phyloP scores from a whole-genome alignment of 2,329 filamentous ascomycete genomes.

The Aspergillus bombycis region DNA sequence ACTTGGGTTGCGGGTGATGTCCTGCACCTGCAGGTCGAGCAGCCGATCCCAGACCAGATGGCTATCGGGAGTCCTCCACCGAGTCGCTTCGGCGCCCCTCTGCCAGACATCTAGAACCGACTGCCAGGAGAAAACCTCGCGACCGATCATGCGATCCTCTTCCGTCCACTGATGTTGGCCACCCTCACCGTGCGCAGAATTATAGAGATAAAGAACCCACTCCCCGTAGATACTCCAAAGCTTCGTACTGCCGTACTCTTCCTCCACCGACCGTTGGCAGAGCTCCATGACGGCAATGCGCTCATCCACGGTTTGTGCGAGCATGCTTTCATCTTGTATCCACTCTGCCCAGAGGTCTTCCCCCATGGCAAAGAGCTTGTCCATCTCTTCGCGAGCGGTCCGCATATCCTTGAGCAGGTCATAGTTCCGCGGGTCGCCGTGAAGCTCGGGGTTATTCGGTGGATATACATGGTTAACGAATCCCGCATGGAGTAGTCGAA shows the following conservation, averaged over 20 bases:
- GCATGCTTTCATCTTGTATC: slow-evolving; percentile 63
- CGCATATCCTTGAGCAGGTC: slow-evolving; percentile 52
- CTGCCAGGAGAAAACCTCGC: slow-evolving; percentile 62
- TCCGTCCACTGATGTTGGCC: slow-evolving; percentile 50
- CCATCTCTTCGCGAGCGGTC: slow-evolving; percentile 59
- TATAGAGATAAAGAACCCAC: slow-evolving; percentile 61
- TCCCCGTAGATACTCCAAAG: slow-evolving; percentile 66
- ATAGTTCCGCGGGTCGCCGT: slow-evolving; percentile 49
- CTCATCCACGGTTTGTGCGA: slow-evolving; percentile 60
- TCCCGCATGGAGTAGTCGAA: slow-evolving; percentile 50
- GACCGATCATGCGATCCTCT: slow-evolving; percentile 60
- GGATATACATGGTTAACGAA: slow-evolving; percentile 53
- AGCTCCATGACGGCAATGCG: slow-evolving; percentile 62
- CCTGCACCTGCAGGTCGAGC: slow-evolving; percentile 57
- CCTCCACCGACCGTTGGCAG: slow-evolving; percentile 61
- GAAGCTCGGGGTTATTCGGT: slow-evolving; percentile 47
- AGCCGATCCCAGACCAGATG: slow-evolving; percentile 65
- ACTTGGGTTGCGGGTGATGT: slow-evolving; percentile 52
- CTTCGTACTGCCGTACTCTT: slow-evolving; percentile 63
- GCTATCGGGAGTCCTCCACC: slow-evolving; percentile 64
- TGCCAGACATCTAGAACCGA: slow-evolving; percentile 60
- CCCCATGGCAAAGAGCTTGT: slow-evolving; percentile 64
- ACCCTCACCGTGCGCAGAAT: slow-evolving; percentile 51
- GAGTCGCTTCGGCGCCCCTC: slow-evolving; percentile 59
- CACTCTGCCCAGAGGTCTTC: slow-evolving; percentile 67